Evolutionary conservation across 441 rosid genomes (phyloP).

Genomic region (Adansonia grandidieri): DNA sequence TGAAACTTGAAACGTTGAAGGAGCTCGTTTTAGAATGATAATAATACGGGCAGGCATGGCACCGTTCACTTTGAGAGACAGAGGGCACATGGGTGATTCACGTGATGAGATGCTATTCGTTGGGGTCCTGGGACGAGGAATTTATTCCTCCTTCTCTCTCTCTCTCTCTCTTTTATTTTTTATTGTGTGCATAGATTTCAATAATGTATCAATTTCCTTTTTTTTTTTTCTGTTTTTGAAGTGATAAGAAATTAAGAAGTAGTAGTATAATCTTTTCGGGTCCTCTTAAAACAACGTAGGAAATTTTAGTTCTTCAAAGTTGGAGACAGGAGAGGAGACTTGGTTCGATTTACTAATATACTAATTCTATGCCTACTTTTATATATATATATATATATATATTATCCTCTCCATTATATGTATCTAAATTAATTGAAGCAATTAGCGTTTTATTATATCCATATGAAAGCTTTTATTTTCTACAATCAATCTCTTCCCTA

Average conservation of each 20-base stretch:
- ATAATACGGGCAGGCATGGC: constrained; percentile 23
- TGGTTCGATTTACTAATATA: too few species aligned
- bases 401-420: too few species aligned
- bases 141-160: background rate
- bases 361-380: too few species aligned
- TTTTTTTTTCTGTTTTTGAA: background rate
- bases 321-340: background rate
- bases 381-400: too few species aligned
- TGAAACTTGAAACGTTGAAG: background rate
- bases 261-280: background rate
- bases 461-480: too few species aligned
- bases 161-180: background rate
- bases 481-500: too few species aligned
- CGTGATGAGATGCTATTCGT: constrained; percentile 54
- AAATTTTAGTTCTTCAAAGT: background rate
- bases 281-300: background rate
- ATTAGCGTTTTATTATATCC: too few species aligned
- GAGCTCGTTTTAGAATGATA: constrained; percentile 2
- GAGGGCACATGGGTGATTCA: constrained; percentile 60
- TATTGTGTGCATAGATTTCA: background rate
- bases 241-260: background rate
- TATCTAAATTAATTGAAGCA: too few species aligned
- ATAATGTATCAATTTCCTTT: background rate
- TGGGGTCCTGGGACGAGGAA: constrained; percentile 33
- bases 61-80: constrained; percentile 30